Conservation (phyloP, 2,329 filamentous ascomycete genomes). For the Colletotrichum gigasporum region DNA sequence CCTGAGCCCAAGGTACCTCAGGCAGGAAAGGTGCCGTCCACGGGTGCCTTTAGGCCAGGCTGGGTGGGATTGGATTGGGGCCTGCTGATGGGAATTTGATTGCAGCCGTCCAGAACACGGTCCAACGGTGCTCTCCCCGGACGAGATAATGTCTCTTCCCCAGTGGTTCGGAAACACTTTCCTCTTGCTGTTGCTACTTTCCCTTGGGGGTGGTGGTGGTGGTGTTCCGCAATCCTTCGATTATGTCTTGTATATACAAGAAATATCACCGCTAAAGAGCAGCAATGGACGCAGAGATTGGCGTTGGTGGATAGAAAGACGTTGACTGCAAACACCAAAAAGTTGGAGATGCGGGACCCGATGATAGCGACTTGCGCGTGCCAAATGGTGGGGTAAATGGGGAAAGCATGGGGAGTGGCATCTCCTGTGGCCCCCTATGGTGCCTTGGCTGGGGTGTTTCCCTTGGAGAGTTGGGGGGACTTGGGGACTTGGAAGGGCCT, state of each 20-base stretch:
- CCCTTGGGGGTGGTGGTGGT: not conserved
- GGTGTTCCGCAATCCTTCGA: not conserved
- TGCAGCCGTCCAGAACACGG: constrained; percentile 13
- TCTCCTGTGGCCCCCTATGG: constrained; percentile 10
- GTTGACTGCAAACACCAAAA: not conserved
- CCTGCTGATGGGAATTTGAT: not conserved
- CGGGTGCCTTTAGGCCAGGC: not conserved
- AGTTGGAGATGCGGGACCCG: constrained; percentile 11
- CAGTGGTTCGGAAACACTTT: not conserved
- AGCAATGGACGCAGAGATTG: not conserved
- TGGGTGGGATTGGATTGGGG: not conserved
- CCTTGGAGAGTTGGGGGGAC: not conserved
- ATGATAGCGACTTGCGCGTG: constrained; percentile 16
- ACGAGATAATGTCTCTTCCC: not conserved
- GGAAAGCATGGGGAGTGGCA: constrained; percentile 19
- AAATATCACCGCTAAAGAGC: too few relatives aligned
- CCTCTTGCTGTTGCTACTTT: not conserved
- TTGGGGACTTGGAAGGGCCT: not conserved
- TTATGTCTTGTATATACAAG: not conserved
- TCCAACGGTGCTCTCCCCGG: constrained; percentile 1
- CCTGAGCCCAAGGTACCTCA: not conserved
- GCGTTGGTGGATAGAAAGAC: not conserved
- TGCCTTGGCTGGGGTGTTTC: constrained; percentile 6
- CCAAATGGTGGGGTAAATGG: constrained; percentile 32
- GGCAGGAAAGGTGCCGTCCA: not conserved